phyloP scores from a whole-genome alignment of 176 grass and related monocot species.

The Cocos nucifera region DNA sequence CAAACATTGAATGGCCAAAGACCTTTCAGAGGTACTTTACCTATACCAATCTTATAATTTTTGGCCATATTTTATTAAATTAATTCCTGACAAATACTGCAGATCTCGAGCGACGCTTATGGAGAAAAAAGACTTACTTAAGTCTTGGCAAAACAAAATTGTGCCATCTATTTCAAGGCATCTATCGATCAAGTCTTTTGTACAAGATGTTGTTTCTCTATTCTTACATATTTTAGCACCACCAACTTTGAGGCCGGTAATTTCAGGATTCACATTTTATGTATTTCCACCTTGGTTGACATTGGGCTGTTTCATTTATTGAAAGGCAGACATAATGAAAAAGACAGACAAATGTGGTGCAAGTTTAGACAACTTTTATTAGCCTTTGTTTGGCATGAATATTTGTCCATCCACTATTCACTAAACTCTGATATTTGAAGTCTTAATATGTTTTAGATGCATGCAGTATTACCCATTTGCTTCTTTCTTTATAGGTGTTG shows the following conservation, averaged over 20 bases:
- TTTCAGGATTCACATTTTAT: slow-evolving; percentile 1
- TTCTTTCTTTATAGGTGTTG: too few species aligned
- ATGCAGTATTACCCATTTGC: too few species aligned
- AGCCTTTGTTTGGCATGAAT: too few species aligned
- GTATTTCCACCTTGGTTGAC: too few species aligned
- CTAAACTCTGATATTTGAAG: too few species aligned
- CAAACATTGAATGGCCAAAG: slow-evolving; percentile 96
- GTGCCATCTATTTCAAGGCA: slow-evolving; percentile 76
- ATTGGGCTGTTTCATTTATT: too few species aligned
- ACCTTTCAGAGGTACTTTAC: slow-evolving; percentile 57
- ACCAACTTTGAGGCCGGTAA: slow-evolving; percentile 80
- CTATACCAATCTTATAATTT: slow-evolving; percentile 2
- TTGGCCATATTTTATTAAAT: slow-evolving; percentile 1
- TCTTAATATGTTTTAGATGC: too few species aligned
- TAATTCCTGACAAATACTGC: slow-evolving; percentile 15
- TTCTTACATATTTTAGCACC: slow-evolving; percentile 82
- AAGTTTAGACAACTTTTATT: too few species aligned
- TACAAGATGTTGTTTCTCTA: slow-evolving; percentile 63
- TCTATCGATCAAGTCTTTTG: slow-evolving; percentile 66
- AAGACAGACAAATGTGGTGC: too few species aligned
- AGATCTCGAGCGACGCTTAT: slow-evolving; percentile 67
- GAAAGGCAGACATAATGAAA: too few species aligned
- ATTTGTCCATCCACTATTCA: too few species aligned
- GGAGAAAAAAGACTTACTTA: slow-evolving; percentile 73
- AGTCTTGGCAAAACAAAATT: slow-evolving; percentile 78